Evolutionary conservation across 2,329 filamentous ascomycete genomes (phyloP).

Genomic region (Aureobasidium sp.): DNA sequence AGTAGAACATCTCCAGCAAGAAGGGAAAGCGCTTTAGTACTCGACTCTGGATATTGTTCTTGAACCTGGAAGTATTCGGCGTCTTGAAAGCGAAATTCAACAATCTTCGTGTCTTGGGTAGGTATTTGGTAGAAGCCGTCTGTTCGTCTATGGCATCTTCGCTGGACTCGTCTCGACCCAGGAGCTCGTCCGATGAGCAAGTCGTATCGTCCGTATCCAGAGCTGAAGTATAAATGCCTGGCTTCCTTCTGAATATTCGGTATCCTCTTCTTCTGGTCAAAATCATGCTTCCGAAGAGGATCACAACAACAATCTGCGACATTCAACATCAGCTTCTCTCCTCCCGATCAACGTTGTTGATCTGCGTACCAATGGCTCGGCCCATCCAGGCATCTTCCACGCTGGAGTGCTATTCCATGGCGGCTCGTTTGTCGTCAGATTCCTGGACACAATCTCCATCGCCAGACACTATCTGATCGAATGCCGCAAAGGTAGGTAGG

Average conservation of each 20-base stretch:
- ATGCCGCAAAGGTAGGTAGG: too few relatives aligned
- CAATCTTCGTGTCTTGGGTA: constrained; percentile 45
- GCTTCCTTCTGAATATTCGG: constrained; percentile 32
- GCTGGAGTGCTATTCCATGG: constrained; percentile 36
- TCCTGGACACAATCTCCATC: neutral
- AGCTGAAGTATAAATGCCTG: constrained; percentile 25
- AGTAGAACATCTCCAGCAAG: constrained; percentile 68
- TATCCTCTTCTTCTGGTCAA: constrained; percentile 42
- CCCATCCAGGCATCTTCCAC: constrained; percentile 38
- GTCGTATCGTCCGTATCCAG: constrained; percentile 31
- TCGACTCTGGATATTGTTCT: constrained; percentile 53
- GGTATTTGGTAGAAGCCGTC: constrained; percentile 32
- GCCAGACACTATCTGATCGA: neutral
- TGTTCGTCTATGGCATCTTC: constrained; percentile 31
- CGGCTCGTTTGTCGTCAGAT: constrained; percentile 20
- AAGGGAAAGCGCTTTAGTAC: constrained; percentile 63
- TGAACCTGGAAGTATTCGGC: constrained; percentile 56
- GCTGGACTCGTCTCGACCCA: constrained; percentile 31
- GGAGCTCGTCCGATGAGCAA: constrained; percentile 35
- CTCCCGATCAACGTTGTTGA: neutral
- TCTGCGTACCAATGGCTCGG: constrained; percentile 31
- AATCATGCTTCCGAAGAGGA: constrained; percentile 44
- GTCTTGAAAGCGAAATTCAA: constrained; percentile 47
- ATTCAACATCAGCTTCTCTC: neutral
- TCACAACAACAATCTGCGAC: constrained; percentile 42